Evolutionary conservation across 345 rosid species (phyloP).

Genomic region (Dipteronia dyeriana): DNA sequence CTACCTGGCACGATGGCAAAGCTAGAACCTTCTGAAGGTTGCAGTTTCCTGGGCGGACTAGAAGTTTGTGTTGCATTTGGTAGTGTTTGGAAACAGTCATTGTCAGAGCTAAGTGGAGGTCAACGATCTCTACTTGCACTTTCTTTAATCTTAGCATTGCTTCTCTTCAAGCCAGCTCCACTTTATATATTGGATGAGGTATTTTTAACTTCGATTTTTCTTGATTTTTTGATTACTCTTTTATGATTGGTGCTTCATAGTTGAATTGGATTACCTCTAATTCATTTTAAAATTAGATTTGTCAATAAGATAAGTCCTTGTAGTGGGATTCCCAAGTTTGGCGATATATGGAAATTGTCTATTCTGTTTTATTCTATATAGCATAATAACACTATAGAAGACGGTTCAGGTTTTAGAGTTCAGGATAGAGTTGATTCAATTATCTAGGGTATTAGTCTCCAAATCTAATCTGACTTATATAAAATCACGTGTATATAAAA

Average conservation of each 20-base stretch:
- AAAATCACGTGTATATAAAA: neutral
- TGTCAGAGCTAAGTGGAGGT: conserved; percentile 94
- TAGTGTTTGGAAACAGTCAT: conserved; percentile 90
- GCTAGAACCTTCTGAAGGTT: conserved; percentile 71
- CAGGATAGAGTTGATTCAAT: neutral
- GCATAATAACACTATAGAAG: neutral
- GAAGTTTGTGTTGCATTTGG: conserved; percentile 98
- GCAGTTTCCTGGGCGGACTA: conserved; percentile 88
- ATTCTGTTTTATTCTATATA: neutral
- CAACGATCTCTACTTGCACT: conserved; percentile 95
- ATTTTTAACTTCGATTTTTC: conserved; percentile 8
- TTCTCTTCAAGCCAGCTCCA: conserved; percentile 98
- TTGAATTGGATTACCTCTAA: conserved; percentile 8
- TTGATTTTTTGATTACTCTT: neutral
- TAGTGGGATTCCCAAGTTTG: neutral
- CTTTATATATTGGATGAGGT: conserved; percentile 97
- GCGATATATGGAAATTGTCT: neutral
- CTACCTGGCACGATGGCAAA: conserved; percentile 92
- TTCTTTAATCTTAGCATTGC: conserved; percentile 88
- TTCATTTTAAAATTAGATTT: neutral
- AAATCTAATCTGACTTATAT: neutral
- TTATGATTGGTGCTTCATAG: neutral
- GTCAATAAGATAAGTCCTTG: neutral
- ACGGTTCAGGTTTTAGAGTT: neutral
- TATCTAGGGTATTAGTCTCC: neutral